phyloP scores from a whole-genome alignment of 1,284 basidiomycete genomes.

The Heterobasidion irregulare region DNA sequence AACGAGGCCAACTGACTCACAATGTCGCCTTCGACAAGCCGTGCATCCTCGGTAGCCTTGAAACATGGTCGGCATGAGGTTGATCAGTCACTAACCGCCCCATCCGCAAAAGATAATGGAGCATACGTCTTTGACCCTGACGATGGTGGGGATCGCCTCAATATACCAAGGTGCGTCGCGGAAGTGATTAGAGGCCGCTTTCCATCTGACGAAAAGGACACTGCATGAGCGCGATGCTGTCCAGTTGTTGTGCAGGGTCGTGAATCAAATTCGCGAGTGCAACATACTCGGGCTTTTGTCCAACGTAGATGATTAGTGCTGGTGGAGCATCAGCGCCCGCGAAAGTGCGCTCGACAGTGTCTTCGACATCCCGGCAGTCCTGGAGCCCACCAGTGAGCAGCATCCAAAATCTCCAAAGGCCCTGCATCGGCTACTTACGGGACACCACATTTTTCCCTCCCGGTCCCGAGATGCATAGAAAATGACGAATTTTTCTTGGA shows the following conservation, averaged over 20 bases:
- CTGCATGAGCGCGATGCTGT: not conserved
- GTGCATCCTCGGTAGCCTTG: conserved; percentile 44
- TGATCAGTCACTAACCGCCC: not conserved
- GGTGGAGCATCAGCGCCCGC: conserved; percentile 41
- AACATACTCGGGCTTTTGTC: conserved; percentile 59
- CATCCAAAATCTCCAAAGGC: not conserved
- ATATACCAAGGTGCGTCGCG: conserved; percentile 63
- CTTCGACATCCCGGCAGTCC: conserved; percentile 71
- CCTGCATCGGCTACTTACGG: conserved; percentile 31
- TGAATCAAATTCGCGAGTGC: not conserved
- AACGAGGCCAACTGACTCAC: conserved; percentile 11
- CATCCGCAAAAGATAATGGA: conserved; percentile 2
- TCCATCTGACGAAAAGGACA: conserved; percentile 47
- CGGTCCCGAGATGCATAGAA: conserved; percentile 59
- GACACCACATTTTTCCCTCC: conserved; percentile 51
- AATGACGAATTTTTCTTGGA: conserved; percentile 45
- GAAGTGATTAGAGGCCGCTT: conserved; percentile 47
- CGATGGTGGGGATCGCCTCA: conserved; percentile 62
- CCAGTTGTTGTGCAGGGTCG: not conserved
- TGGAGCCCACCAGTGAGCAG: conserved; percentile 18
- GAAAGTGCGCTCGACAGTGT: conserved; percentile 50
- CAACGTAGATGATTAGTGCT: conserved; percentile 68
- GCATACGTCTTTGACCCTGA: conserved; percentile 59
- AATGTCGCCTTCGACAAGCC: conserved; percentile 54
- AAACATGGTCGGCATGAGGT: not conserved